Evolutionary conservation across 345 rosid species (phyloP).

Genomic region (Eucalyptus polyanthemos): DNA sequence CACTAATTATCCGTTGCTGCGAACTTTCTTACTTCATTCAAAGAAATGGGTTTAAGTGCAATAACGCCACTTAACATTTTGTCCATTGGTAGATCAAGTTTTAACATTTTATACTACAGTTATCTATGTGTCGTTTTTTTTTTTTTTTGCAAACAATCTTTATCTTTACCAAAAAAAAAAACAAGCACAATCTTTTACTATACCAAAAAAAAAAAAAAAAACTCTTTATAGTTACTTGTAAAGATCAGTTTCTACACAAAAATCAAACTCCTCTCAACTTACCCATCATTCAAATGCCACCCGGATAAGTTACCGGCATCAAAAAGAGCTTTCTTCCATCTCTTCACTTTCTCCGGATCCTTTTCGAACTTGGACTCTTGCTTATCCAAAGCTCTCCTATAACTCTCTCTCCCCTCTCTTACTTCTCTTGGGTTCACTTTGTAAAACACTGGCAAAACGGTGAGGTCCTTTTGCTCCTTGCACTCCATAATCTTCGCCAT

Average conservation of each 20-base stretch:
- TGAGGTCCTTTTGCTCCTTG: neutral
- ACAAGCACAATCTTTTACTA: no score
- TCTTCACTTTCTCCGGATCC: neutral
- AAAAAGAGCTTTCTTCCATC: neutral
- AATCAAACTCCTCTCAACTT: neutral
- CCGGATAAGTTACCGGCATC: neutral
- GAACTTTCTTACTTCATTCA: no score
- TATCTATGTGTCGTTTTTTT: no score
- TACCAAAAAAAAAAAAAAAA: no score
- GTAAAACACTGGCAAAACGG: neutral
- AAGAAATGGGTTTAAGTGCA: no score
- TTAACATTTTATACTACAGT: no score
- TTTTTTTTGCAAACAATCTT: no score
- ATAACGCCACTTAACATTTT: no score
- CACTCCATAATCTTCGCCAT: neutral
- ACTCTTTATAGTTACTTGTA: no score
- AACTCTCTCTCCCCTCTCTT: neutral
- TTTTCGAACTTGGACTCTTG: neutral
- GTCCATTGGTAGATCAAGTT: accelerated
- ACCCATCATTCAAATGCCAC: neutral
- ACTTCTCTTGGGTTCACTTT: neutral
- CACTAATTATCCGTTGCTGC: no score
- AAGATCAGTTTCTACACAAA: neutral
- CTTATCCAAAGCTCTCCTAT: neutral
- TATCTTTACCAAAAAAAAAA: no score